Evolutionary conservation across 2,329 filamentous ascomycete species (phyloP), one percentile per base, ranked within the genome.

Genomic region (Talaromyces sp.): DNA sequence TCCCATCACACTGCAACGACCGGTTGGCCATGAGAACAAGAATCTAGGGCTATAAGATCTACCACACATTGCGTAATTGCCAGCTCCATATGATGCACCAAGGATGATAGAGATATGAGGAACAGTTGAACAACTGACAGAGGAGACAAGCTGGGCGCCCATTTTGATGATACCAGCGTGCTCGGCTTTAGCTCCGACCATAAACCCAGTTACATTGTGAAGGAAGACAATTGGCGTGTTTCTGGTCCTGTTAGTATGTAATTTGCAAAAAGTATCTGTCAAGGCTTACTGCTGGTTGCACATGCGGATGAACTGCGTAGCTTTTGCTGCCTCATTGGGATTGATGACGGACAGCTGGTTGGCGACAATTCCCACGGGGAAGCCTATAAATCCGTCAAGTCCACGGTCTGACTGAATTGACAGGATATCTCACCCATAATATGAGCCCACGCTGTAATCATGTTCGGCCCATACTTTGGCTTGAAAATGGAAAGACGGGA

Each of bases 161-260:
- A 69, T 70, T 56, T 79, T 79, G 66, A 81, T 80, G 63, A 81
- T 78, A 4, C 71, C 76, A 0, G 73, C 73, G 56, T 76, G 76
- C 57, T 81, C 79, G 4, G 78, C 75, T 61, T 79, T 78, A 5
- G 74, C 65, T 3, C 79, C 79, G 4, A 81, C 78, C 78, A 81
- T 81, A 68, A 81, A 81, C 0, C 79, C 79, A 0, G 79, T 81
- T 0, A 81, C 78, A 51, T 81, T 81, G 66, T 81, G 79, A 0
- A 81, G 66, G 67, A 79, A 81, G 5, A 81, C 67, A 12, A 81
- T 79, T 0, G 79, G 78, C 0, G 65, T 73, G 30, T 71, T 70
- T 60, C 68, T 75, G 55, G 10, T n/a, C n/a, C n/a, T n/a, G n/a
- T n/a, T n/a, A n/a, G n/a, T n/a, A n/a, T n/a, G n/a, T n/a, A n/a